phyloP scores from a whole-genome alignment of 768 basidiomycete species.

The Phaffia tasmanica region DNA sequence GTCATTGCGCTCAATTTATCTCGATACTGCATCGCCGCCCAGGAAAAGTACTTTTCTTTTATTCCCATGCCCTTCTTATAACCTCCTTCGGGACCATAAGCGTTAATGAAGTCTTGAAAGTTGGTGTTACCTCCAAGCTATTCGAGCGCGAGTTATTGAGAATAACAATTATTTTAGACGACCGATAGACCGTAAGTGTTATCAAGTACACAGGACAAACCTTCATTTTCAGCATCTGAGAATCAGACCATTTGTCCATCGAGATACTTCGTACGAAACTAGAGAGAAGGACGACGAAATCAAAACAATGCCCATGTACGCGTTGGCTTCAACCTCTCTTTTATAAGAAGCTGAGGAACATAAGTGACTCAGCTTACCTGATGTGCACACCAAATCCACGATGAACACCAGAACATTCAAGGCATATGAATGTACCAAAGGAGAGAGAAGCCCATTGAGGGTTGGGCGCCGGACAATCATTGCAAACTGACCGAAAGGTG shows the following conservation, averaged over 20 bases:
- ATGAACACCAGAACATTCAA: conserved; percentile 55
- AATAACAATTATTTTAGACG: not conserved
- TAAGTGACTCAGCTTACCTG: conserved; percentile 42
- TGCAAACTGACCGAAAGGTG: not conserved
- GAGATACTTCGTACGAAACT: conserved; percentile 78
- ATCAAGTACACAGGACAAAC: conserved; percentile 40
- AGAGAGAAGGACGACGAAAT: conserved; percentile 38
- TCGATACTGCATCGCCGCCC: conserved; percentile 89
- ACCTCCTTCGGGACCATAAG: conserved; percentile 36
- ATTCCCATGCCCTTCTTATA: conserved; percentile 32
- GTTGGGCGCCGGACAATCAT: conserved; percentile 52
- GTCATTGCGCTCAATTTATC: conserved; percentile 80
- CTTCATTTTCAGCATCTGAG: conserved; percentile 69
- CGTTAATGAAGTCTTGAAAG: conserved; percentile 65
- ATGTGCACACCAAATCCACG: conserved; percentile 90
- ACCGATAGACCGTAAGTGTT: not conserved
- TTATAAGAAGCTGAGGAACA: conserved; percentile 24
- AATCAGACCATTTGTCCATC: conserved; percentile 92
- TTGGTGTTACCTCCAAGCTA: conserved; percentile 80
- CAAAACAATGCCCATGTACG: not conserved
- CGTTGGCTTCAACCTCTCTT: conserved; percentile 16
- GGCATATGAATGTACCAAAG: conserved; percentile 69
- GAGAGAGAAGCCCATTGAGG: conserved; percentile 70
- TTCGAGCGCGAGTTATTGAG: conserved; percentile 7
- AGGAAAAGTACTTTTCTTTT: conserved; percentile 59